A percentile compares a stretch with the other conserved stretches of the same genome.
These are phyloP conservation scores for Ustilago crameri DNA, from an alignment of 1,284 basidiomycete genomes.

Conservation along the genomic window DNA sequence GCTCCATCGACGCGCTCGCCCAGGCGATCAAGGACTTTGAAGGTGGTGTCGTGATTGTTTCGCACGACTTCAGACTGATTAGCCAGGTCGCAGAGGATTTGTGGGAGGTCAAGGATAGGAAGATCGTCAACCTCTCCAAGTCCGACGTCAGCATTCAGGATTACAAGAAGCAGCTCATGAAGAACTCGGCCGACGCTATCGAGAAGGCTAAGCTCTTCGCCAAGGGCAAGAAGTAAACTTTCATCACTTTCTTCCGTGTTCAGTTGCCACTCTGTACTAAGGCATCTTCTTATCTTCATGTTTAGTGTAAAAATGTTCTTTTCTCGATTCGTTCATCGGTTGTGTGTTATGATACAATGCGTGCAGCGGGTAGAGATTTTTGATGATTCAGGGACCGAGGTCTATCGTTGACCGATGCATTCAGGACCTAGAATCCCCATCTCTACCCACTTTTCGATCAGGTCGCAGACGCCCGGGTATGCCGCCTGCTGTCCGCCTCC, in stretches of 20 bases:
- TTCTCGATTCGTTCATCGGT: too few species aligned
- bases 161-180: conserved; percentile 67
- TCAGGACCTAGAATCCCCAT: conserved; percentile 76
- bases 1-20: conserved; percentile 93
- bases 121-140: conserved; percentile 90
- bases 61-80: conserved; percentile 65
- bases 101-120: conserved; percentile 96
- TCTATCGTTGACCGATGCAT: conserved; percentile 43
- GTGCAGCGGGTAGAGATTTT: too few species aligned
- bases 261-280: too few species aligned
- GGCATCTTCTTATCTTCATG: too few species aligned
- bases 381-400: too few species aligned
- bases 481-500: conserved; percentile 68
- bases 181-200: conserved; percentile 61
- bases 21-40: conserved; percentile 94
- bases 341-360: too few species aligned
- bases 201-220: conserved; percentile 65
- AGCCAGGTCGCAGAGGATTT: conserved; percentile 78
- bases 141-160: conserved; percentile 72
- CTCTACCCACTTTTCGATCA: conserved; percentile 91
- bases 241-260: not conserved
- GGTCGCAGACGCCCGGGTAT: conserved; percentile 77
- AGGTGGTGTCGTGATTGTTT: conserved; percentile 81
- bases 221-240: conserved; percentile 49
- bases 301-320: too few species aligned